Conservation (phyloP, 1,139 yeast genomes). For the Zhuliangozyma parablackwelliae region DNA sequence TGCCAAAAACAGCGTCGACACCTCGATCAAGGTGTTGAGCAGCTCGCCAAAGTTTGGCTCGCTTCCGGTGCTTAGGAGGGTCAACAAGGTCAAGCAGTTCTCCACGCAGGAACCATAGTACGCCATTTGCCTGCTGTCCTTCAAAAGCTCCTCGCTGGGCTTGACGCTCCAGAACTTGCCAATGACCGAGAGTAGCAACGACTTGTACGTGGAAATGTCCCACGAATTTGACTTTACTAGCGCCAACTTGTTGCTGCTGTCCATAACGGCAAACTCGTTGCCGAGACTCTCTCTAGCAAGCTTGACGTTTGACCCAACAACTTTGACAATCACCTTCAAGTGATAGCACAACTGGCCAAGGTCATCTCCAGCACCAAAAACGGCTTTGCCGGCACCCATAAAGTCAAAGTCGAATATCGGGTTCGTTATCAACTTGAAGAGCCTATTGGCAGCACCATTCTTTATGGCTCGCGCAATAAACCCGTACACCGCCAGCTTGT, state of each 20-base stretch:
- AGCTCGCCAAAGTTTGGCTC: slow-evolving; percentile 48
- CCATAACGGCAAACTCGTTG: slow-evolving; percentile 54
- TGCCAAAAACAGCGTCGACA: slow-evolving; percentile 21
- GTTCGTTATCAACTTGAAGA: slow-evolving; percentile 53
- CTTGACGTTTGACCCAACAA: slow-evolving; percentile 43
- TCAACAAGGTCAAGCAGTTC: slow-evolving; percentile 37
- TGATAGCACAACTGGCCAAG: slow-evolving; percentile 56
- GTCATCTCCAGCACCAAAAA: slow-evolving; percentile 42
- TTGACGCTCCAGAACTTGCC: slow-evolving; percentile 35
- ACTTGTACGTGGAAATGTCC: slow-evolving; percentile 62
- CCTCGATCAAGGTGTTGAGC: slow-evolving; percentile 23
- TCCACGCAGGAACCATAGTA: slow-evolving; percentile 26
- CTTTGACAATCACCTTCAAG: slow-evolving; percentile 45
- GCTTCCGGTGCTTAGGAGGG: slow-evolving; percentile 48
- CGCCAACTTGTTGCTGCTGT: slow-evolving; percentile 34
- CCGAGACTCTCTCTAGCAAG: slow-evolving; percentile 43
- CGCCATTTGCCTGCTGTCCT: slow-evolving; percentile 14
- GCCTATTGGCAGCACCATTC: slow-evolving; percentile 54
- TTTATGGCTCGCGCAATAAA: slow-evolving; percentile 54
- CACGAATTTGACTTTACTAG: slow-evolving; percentile 37
- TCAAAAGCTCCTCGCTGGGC: slow-evolving; percentile 23
- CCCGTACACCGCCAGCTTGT: slow-evolving; percentile 43
- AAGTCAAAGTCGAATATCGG: slow-evolving; percentile 44
- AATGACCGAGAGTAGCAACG: slow-evolving; percentile 46
- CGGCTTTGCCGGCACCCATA: slow-evolving; percentile 15